Evolutionary conservation across 257 asterid species (phyloP), one percentile per base, ranked within the genome.

Genomic region (Gardenia jasminoides): DNA sequence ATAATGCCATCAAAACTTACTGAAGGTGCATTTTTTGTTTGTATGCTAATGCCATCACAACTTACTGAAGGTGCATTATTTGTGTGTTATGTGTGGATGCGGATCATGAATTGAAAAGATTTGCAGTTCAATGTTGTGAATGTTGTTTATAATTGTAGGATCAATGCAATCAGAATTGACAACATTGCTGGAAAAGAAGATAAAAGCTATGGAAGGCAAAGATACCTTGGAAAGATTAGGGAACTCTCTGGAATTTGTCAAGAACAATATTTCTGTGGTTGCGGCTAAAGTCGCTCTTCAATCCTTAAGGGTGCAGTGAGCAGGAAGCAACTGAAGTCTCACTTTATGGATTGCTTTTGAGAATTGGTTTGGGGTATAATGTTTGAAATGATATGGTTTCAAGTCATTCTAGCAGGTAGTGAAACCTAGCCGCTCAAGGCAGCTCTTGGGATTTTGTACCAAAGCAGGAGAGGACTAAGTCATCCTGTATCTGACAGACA

Each of bases 251-350:
- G 84, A 82, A 59, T 79, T 87, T 41, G 90, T 86, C 20, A 78
- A 70, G 84, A 70, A 85, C 47, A 92, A 88, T 75, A 86, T 92
- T 66, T 83, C 91, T 22, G 56, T 80, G 67, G 87, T 90, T 75
- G 98, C 92, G 10, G 97, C 98, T 75, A 93, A 92, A 87, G 93
- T 92, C 77, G 97, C 97, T 50, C 91, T 92, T 85, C 97, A 93
- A 78, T 90, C 94, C 78, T 74, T 92, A 36, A 85, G 81, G 74
- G 81, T 80, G 75, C 76, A 82, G 61, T 82, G 70, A 81, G 36
- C 56, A 16, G 41, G 77, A 72, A 43, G 19, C 12, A 58, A 44
- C 64, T 7, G 13, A 52, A 62, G 9, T 76, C 73, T 30, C 59
- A 11, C 72, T 64, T 64, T 72, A 76, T 43, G 67, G 9, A 62